Percentiles rank a stretch among this genome's conserved stretches.
phyloP scores from a whole-genome alignment of 495 filamentous ascomycete species.

The Penicillium salamii region DNA sequence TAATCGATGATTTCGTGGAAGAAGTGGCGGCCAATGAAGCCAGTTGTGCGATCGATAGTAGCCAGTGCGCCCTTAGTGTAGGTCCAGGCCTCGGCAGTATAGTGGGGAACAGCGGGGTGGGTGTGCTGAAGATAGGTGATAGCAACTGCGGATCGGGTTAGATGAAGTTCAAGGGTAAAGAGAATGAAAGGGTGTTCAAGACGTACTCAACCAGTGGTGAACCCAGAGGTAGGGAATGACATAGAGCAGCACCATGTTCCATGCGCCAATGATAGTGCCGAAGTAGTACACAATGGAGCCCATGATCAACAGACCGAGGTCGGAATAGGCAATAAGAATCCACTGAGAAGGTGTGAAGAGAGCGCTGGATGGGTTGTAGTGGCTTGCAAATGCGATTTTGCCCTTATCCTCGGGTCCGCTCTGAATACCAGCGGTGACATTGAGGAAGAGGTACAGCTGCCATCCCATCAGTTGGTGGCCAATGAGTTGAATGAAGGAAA shows the following conservation, averaged over 20 bases:
- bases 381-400: slow-evolving; percentile 51
- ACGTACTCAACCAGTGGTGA: slow-evolving; percentile 56
- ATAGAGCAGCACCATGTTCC: slow-evolving; percentile 51
- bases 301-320: slow-evolving; percentile 53
- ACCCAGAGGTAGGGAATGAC: slow-evolving; percentile 58
- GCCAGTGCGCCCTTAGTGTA: slow-evolving; percentile 79
- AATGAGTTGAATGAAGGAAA: slow-evolving; percentile 44
- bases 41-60: slow-evolving; percentile 84
- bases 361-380: slow-evolving; percentile 57
- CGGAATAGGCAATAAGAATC: slow-evolving; percentile 54
- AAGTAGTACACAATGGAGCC: slow-evolving; percentile 41
- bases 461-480: slow-evolving; percentile 56
- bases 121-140: slow-evolving; percentile 90
- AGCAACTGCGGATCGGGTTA: slow-evolving; percentile 48
- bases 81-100: slow-evolving; percentile 70
- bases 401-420: slow-evolving; percentile 37
- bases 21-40: slow-evolving; percentile 79
- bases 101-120: slow-evolving; percentile 78
- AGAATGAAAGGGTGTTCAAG: background rate
- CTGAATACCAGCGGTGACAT: slow-evolving; percentile 50
- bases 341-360: slow-evolving; percentile 60
- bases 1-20: slow-evolving; percentile 90
- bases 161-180: background rate
- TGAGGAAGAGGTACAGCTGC: slow-evolving; percentile 54
- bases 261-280: slow-evolving; percentile 44